A percentile compares a stretch with the other conserved stretches of the same genome.
Evolutionary conservation across 371 early-diverging fungal species (phyloP).

Genomic region (Basidiobolus meristosporus): DNA sequence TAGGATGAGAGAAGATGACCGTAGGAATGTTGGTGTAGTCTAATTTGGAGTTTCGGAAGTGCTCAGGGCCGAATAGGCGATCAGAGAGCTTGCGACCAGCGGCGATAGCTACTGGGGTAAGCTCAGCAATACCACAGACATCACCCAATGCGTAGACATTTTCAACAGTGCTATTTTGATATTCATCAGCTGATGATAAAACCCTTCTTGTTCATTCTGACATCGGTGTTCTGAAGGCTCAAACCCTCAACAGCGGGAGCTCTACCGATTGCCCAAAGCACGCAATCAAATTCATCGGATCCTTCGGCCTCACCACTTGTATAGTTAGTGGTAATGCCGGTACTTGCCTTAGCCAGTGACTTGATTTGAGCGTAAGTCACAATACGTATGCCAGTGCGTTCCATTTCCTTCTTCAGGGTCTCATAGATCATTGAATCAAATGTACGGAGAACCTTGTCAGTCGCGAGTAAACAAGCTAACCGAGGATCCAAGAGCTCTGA

Average conservation of each 20-base stretch:
- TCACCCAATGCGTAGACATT: constrained; percentile 88
- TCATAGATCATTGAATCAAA: constrained; percentile 81
- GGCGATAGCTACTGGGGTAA: constrained; percentile 94
- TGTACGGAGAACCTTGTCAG: constrained; percentile 61
- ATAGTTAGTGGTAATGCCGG: constrained; percentile 12
- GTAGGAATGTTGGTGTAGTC: constrained; percentile 89
- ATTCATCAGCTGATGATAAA: constrained; percentile 66
- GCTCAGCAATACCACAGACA: constrained; percentile 74
- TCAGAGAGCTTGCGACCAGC: constrained; percentile 87
- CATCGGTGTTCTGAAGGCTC: constrained; percentile 41
- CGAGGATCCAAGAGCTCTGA: constrained; percentile 62
- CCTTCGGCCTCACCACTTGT: constrained; percentile 19
- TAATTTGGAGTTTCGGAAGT: constrained; percentile 44
- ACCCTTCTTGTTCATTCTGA: constrained; percentile 37
- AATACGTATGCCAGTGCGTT: constrained; percentile 47
- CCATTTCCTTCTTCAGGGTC: constrained; percentile 59
- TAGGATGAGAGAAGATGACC: constrained; percentile 92
- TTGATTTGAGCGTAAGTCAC: constrained; percentile 40
- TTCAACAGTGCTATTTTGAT: constrained; percentile 56
- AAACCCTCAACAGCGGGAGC: constrained; percentile 48
- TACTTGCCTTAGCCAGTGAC: constrained; percentile 10
- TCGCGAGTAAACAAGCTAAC: constrained; percentile 77
- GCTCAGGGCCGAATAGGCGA: constrained; percentile 71
- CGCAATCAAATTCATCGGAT: constrained; percentile 32
- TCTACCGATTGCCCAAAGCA: constrained; percentile 83